Evolutionary conservation across 2,329 filamentous ascomycete genomes (phyloP).

Genomic region (Pyricularia grisea): DNA sequence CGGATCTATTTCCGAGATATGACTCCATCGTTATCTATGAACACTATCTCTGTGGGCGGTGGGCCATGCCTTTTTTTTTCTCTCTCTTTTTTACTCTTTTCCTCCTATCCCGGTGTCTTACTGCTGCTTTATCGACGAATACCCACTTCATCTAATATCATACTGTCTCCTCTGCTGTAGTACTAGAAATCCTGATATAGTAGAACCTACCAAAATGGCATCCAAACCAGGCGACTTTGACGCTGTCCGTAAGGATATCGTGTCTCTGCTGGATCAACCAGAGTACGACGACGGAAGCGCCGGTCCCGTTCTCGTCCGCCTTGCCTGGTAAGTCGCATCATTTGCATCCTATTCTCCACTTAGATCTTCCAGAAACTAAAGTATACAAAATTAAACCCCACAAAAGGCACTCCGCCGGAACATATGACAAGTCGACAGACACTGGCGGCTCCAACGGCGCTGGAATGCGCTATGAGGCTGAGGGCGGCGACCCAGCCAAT

Average conservation of each 20-base stretch:
- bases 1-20: not conserved
- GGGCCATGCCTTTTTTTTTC: not conserved
- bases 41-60: not conserved
- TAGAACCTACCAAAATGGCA: not conserved
- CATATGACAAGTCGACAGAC: slow-evolving; percentile 47
- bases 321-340: slow-evolving; percentile 42
- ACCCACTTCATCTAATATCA: no score
- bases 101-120: no score
- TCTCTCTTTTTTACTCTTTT: not conserved
- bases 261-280: slow-evolving; percentile 44
- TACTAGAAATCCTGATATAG: no score
- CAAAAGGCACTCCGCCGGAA: slow-evolving; percentile 51
- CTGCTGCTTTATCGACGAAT: no score
- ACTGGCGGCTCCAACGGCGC: slow-evolving; percentile 57
- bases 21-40: not conserved
- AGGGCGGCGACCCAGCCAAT: slow-evolving; percentile 56
- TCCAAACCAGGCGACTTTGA: slow-evolving; percentile 48
- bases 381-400: slow-evolving; percentile 6
- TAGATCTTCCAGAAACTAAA: not conserved
- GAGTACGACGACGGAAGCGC: slow-evolving; percentile 57
- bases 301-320: slow-evolving; percentile 52
- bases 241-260: slow-evolving; percentile 44
- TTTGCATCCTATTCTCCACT: no score
- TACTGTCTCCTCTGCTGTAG: no score
- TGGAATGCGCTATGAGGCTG: slow-evolving; percentile 55